These are phyloP conservation scores for Astragalus membranaceus DNA, from an alignment of 306 rosid species.

Conservation along the genomic window DNA sequence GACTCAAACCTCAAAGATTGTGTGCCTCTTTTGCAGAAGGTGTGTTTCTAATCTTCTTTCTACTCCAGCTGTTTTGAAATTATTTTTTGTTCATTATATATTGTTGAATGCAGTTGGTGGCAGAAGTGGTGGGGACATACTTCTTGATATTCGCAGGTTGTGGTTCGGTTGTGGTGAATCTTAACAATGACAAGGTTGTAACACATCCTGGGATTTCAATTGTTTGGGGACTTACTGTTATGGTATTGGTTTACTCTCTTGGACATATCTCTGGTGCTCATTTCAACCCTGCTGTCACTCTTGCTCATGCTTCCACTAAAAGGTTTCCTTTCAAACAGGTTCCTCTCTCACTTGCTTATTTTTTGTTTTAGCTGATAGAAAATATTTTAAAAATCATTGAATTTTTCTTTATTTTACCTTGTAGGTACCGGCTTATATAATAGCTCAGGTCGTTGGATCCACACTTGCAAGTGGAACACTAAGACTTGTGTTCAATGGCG, in stretches of 20 bases:
- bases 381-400: neutral
- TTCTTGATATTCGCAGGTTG: slow-evolving; percentile 77
- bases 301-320: slow-evolving; percentile 60
- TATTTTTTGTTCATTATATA: neutral
- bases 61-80: too few relatives aligned
- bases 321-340: slow-evolving; percentile 67
- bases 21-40: slow-evolving; percentile 66
- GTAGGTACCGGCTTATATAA: slow-evolving; percentile 60
- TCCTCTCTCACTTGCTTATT: neutral
- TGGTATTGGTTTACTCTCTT: slow-evolving; percentile 57
- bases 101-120: slow-evolving; percentile 45
- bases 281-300: slow-evolving; percentile 81
- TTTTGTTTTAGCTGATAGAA: too few relatives aligned
- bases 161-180: slow-evolving; percentile 59
- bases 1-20: neutral
- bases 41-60: neutral
- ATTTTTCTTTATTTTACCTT: neutral
- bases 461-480: slow-evolving; percentile 70
- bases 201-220: slow-evolving; percentile 53
- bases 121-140: slow-evolving; percentile 71
- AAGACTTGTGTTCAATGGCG: slow-evolving; percentile 49
- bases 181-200: slow-evolving; percentile 27
- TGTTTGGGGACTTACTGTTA: slow-evolving; percentile 66
- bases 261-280: slow-evolving; percentile 91
- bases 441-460: slow-evolving; percentile 60